These are phyloP conservation scores for Starmerella vitae DNA, from an alignment of 805 yeast genomes.

Conservation along the genomic window DNA sequence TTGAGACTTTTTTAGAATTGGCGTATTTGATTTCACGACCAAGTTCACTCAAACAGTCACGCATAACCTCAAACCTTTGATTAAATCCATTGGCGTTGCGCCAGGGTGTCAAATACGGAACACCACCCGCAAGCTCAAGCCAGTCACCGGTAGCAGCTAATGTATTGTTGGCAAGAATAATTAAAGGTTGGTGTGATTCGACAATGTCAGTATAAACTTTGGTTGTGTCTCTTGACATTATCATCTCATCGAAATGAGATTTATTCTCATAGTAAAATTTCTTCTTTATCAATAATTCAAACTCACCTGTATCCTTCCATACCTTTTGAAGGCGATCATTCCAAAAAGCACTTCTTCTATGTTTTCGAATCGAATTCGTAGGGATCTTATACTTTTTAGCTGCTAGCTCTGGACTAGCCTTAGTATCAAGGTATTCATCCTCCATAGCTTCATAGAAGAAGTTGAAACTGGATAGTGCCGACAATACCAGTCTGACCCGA, in stretches of 20 bases:
- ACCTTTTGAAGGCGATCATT: background rate
- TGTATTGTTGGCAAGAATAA: slow-evolving; percentile 12
- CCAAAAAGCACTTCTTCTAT: background rate
- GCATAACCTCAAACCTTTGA: background rate
- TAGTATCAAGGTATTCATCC: slow-evolving; percentile 4
- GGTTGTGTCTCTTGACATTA: slow-evolving; percentile 1
- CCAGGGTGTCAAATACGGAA: background rate
- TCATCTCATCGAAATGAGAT: background rate
- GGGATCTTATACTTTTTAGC: background rate
- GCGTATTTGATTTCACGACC: background rate
- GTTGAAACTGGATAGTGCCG: slow-evolving; percentile 18
- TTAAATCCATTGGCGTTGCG: background rate
- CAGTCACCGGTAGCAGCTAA: slow-evolving; percentile 1
- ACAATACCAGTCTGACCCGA: slow-evolving; percentile 16
- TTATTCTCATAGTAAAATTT: background rate
- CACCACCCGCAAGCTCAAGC: background rate
- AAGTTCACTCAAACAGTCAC: background rate
- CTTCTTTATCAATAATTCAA: slow-evolving; percentile 3
- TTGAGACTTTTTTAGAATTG: background rate
- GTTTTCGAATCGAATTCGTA: background rate
- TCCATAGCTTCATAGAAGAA: slow-evolving; percentile 17
- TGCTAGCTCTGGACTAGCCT: background rate
- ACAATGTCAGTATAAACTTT: slow-evolving; percentile 8
- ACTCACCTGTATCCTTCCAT: slow-evolving; percentile 15
- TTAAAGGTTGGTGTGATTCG: slow-evolving; percentile 9